Base-by-base conservation (phyloP, 2,329 filamentous ascomycete species). In the Cladosporium cucumerinum region DNA sequence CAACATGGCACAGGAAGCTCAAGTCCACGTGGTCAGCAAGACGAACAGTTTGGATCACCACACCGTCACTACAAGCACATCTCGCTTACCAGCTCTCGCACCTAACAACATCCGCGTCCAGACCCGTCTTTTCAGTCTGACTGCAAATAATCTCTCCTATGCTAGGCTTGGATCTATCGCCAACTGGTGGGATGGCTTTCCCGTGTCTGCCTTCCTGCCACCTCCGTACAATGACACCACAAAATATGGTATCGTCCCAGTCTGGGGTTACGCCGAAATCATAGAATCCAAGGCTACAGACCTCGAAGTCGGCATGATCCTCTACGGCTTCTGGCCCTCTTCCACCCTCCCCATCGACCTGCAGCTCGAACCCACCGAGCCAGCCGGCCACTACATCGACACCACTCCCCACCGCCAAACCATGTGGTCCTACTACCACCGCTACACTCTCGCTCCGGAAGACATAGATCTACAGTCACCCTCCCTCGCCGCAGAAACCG, bases 201-300 rank as follows among this genome's bases (percentile, higher is more conserved):
- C 78, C 0, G 74, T 80, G 0, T 81, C 80, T 0, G 14, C 66
- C 0, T 68, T 69, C 21, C 74, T 76, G 43, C 80, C 80, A 0
- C 52, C 69, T 0, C 72, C 73, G 1, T 78, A 75, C 70, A 76
- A 78, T 67, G 75, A 83, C 68, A 34, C 59, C 4, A 52, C 71
- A 2, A 69, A 70, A n/a, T 83, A 81, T 74, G 81, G 80, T 4
- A 80, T 82, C 65, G 79, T 80, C 14, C 78, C 79, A 48, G 79
- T 77, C n/a, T 84, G 82, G 81, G 82, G 82, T 0, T 82, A 79
- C 62, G 81, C 76, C 8, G 71, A 75, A 26, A 76, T 83, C 5
- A 52, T 79, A 6, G 78, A 80, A 4, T 80, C 76, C n/a, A 82
- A 73, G 0, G 71, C 80, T 5, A 58, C 73, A 1, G 70, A 67